A percentile compares a stretch with the other conserved stretches of the same genome.
phyloP scores from a whole-genome alignment of 2,329 filamentous ascomycete species.

The Sordariomycetes sp. region DNA sequence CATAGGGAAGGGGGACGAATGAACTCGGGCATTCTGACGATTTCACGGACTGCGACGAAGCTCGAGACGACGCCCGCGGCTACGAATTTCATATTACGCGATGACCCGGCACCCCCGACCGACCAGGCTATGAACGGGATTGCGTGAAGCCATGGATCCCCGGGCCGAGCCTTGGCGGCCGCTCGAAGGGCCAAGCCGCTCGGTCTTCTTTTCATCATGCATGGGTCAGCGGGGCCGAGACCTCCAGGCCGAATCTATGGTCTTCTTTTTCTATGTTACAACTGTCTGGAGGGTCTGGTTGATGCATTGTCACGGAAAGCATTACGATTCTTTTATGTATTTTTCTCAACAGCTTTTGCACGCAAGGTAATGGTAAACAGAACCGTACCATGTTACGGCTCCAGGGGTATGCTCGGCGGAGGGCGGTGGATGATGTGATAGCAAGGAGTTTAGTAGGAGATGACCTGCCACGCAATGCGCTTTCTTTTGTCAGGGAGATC shows the following conservation, averaged over 20 bases:
- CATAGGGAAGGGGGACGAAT: neutral
- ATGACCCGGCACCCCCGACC: neutral
- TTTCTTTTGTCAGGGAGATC: neutral
- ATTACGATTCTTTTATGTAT: neutral
- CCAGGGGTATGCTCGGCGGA: neutral
- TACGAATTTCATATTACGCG: neutral
- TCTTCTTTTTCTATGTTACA: neutral
- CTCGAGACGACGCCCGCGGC: neutral
- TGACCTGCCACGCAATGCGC: neutral
- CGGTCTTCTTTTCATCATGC: neutral
- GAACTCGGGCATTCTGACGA: neutral
- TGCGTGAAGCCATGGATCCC: neutral
- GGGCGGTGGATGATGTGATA: neutral
- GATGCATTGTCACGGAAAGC: neutral
- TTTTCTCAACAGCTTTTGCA: neutral
- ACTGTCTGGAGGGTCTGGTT: neutral
- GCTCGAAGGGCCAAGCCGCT: too few species aligned
- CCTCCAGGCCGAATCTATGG: neutral
- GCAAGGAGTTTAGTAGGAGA: neutral
- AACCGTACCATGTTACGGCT: neutral
- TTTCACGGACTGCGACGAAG: neutral
- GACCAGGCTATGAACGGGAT: neutral
- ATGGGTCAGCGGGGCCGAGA: neutral
- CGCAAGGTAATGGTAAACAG: neutral
- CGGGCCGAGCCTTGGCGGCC: neutral